Evolutionary conservation across 2,329 filamentous ascomycete genomes (phyloP).

Genomic region (Fusarium siculi): DNA sequence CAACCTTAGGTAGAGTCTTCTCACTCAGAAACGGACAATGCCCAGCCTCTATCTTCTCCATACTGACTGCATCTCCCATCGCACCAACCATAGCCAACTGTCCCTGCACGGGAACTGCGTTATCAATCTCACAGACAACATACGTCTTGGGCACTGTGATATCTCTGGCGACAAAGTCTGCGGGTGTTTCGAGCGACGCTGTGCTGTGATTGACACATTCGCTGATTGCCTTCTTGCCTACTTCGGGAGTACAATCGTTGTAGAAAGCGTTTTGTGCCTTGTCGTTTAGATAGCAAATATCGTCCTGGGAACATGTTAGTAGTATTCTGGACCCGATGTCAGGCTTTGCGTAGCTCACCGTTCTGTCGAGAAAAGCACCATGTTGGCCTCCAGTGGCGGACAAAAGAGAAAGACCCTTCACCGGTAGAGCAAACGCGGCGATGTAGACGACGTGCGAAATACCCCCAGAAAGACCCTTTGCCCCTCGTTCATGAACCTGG

Average conservation of each 20-base stretch:
- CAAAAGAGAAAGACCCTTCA: neutral
- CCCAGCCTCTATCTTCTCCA: neutral
- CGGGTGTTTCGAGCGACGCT: constrained; percentile 21
- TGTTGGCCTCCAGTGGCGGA: neutral
- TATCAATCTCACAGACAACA: constrained; percentile 42
- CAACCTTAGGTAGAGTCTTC: neutral
- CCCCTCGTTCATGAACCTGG: constrained; percentile 41
- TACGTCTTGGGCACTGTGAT: constrained; percentile 42
- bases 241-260: neutral
- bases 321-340: rapidly evolving
- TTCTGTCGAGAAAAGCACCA: constrained; percentile 5
- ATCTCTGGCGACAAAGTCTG: constrained; percentile 37
- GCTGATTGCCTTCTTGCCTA: neutral
- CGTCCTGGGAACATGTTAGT: neutral
- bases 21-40: constrained; percentile 6
- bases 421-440: constrained; percentile 41
- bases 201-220: constrained; percentile 30
- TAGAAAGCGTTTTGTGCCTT: constrained; percentile 8
- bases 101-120: constrained; percentile 23
- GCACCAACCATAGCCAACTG: constrained; percentile 38
- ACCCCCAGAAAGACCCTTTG: constrained; percentile 42
- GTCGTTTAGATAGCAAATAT: constrained; percentile 4
- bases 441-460: constrained; percentile 46
- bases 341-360: neutral
- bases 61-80: neutral